Conservation (phyloP, 805 yeast genomes). For the Scheffersomyces coipomensis region DNA sequence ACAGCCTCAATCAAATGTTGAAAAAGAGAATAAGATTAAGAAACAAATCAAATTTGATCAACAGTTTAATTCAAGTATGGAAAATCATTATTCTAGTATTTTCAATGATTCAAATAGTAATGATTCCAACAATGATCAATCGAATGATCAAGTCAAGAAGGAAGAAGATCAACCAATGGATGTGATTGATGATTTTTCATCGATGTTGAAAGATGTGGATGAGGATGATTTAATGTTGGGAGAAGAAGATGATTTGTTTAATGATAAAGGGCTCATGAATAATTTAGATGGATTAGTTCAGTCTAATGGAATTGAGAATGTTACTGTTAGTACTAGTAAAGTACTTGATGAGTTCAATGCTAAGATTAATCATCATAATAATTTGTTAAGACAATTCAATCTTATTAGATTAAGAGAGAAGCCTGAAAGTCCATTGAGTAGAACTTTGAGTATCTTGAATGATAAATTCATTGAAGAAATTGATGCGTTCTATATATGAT, state of each 20-base stretch:
- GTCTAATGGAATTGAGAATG: background rate
- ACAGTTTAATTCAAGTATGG: constrained; percentile 17
- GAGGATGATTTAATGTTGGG: constrained; percentile 10
- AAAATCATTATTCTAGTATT: constrained; percentile 26
- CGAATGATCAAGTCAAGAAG: background rate
- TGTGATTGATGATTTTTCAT: background rate
- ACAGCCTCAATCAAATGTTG: background rate
- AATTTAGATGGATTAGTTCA: background rate
- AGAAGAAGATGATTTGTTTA: constrained; percentile 15
- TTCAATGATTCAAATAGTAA: constrained; percentile 14
- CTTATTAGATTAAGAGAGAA: background rate
- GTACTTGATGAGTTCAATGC: background rate
- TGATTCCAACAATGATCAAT: too few species aligned
- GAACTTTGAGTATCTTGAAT: constrained; percentile 4
- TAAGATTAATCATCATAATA: background rate
- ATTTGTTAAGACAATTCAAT: background rate
- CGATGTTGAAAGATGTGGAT: constrained; percentile 1
- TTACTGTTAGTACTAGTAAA: background rate
- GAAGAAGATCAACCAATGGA: background rate
- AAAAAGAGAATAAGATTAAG: background rate
- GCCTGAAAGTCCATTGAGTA: constrained; percentile 3
- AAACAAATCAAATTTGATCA: constrained; percentile 1
- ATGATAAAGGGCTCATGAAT: constrained; percentile 5
- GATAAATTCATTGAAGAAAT: constrained; percentile 10
- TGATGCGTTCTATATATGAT: constrained; percentile 2